Base-by-base conservation (phyloP, 768 basidiomycete species). In the Mrakia frigida region DNA sequence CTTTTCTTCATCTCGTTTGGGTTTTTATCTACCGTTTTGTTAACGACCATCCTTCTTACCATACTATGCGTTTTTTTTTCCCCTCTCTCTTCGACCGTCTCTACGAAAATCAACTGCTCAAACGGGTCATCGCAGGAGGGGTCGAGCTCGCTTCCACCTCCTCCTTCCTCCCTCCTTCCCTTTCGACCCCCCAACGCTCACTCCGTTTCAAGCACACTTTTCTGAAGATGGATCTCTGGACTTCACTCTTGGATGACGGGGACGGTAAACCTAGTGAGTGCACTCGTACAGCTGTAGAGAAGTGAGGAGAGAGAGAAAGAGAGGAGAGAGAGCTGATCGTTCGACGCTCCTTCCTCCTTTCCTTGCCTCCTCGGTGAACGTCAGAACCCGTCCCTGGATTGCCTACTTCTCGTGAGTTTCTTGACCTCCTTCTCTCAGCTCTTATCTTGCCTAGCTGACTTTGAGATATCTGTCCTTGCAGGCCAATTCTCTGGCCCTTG, bases 401-500 rank as follows among this genome's bases (percentile, higher is more conserved):
- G 35, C 65, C 65, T 39, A 68, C 65, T 13, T 39, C 65, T 68
- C 65, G 65, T 68, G 21, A 41, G 65, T 68, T 10, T 33, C 63
- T 65, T n/a, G n/a, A n/a, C 63, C 31, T 65, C 10, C 10, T 18
- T 10, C 14, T 1, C 37, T 16, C 7, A 37, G 6, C 7, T n/a
- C n/a, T 61, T 5, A 9, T 18, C 33, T 3, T n/a, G 2, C 23
- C 4, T 3, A 37, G 14, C 63, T 39, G 16, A 9, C 31, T 11
- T 6, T 5, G 25, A 18, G 14, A 3, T 65, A 3, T 16, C 7
- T 4, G 11, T n/a, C 2, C 11, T n/a, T n/a, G n/a, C 56, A 75
- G 74, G 56, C 46, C 21, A 35, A 33, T 94, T 92, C 82, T 90
- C 92, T 81, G 95, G 96, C 0, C 94, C 94, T 46, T 98, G 97